phyloP scores from a whole-genome alignment of 2,329 filamentous ascomycete species.

The Ophiostoma fasciatum region DNA sequence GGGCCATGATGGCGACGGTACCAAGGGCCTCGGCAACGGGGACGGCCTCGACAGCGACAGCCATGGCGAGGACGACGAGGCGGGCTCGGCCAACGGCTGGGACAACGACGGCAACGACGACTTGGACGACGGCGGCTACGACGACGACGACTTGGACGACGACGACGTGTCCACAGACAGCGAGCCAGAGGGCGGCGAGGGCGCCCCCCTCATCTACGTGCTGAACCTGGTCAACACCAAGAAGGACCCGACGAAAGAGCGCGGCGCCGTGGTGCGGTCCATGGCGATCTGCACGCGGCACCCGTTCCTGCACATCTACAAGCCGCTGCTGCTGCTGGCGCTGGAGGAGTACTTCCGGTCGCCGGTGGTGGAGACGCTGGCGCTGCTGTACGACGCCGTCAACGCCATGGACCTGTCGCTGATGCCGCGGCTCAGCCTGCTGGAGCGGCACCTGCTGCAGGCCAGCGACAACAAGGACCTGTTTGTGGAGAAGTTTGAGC shows the following conservation, averaged over 20 bases:
- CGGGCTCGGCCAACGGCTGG: conserved; percentile 30
- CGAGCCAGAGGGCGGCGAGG: conserved; percentile 59
- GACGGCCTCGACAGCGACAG: conserved; percentile 26
- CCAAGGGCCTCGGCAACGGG: conserved; percentile 21
- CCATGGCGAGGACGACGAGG: conserved; percentile 27
- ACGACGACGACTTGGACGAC: conserved; percentile 30
- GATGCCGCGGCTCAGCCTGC: conserved; percentile 68
- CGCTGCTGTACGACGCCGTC: conserved; percentile 78
- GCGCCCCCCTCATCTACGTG: conserved; percentile 89
- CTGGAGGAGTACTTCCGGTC: conserved; percentile 95
- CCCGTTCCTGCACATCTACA: conserved; percentile 97
- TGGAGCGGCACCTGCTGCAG: conserved; percentile 77
- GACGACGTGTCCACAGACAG: conserved; percentile 40
- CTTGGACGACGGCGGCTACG: conserved; percentile 28
- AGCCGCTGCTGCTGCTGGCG: conserved; percentile 81
- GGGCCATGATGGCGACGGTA: too few relatives aligned
- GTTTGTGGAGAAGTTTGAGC: conserved; percentile 94
- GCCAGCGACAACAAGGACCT: conserved; percentile 89
- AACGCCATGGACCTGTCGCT: conserved; percentile 95
- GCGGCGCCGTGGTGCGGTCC: conserved; percentile 89
- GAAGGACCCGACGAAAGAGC: conserved; percentile 81
- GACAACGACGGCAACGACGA: conserved; percentile 16
- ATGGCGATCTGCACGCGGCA: conserved; percentile 99
- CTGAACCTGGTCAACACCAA: conserved; percentile 97
- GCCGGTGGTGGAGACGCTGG: conserved; percentile 74